These are phyloP conservation scores for Talaromyces sp. DNA, from an alignment of 2,329 filamentous ascomycete genomes.

Conservation along the genomic window DNA sequence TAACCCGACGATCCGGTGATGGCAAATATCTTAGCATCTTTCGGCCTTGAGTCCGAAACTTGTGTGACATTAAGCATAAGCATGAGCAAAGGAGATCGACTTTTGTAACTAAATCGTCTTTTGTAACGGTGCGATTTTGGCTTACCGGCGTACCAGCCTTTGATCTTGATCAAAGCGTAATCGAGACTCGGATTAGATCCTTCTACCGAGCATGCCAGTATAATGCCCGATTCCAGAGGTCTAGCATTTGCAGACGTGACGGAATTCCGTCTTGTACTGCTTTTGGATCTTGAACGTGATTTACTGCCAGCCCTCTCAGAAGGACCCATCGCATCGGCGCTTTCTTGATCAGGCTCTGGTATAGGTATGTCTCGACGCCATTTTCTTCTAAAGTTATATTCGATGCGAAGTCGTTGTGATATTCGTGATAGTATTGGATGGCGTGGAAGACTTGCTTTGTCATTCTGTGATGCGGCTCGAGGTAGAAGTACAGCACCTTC, in stretches of 20 bases:
- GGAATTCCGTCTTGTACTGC: constrained; percentile 54
- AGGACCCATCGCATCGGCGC: constrained; percentile 60
- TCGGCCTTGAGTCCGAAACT: neutral
- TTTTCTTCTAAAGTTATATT: too few relatives aligned
- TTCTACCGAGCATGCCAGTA: neutral
- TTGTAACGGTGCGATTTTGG: neutral
- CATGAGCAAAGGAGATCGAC: too few relatives aligned
- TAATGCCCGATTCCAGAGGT: neutral
- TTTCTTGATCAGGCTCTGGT: constrained; percentile 56
- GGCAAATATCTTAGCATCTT: neutral
- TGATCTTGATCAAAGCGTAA: neutral
- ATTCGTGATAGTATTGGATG: constrained; percentile 37
- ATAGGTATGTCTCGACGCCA: constrained; percentile 54
- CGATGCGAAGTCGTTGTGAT: constrained; percentile 36
- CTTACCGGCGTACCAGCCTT: neutral
- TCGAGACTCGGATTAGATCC: neutral
- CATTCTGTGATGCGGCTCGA: constrained; percentile 51
- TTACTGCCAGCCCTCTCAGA: constrained; percentile 56
- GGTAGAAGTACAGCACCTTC: constrained; percentile 29
- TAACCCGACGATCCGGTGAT: neutral
- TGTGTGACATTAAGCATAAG: neutral
- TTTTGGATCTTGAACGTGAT: constrained; percentile 55
- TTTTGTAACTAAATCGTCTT: too few relatives aligned
- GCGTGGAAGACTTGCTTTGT: constrained; percentile 47
- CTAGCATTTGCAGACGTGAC: neutral